A percentile compares a stretch with the other conserved stretches of the same genome.
Conservation (phyloP, 331 rosid species). For the Stylosanthes scabra region DNA sequence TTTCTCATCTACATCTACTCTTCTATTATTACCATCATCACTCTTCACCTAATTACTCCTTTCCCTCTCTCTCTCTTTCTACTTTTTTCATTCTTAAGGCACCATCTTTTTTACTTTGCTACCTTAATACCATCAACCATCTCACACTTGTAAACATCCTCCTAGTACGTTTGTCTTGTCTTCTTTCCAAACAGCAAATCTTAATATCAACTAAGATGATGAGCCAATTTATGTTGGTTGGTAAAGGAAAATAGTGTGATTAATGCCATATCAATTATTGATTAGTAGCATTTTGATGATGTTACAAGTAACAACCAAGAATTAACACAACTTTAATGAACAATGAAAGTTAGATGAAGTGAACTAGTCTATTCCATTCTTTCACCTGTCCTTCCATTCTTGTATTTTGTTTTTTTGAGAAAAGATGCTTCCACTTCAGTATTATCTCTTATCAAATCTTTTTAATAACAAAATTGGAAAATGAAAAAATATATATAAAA, state of each 20-base stretch:
- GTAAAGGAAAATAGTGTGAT: background rate
- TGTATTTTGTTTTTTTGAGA: background rate
- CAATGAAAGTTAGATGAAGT: background rate
- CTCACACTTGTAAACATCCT: no score
- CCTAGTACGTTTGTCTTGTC: no score
- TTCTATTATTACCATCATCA: conserved; percentile 11
- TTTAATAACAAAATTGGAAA: no score
- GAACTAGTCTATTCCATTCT: background rate
- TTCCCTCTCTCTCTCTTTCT: background rate
- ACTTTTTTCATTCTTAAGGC: background rate
- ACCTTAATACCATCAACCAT: background rate
- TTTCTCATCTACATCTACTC: conserved; percentile 3
- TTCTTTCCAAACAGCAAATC: background rate
- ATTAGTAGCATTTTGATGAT: background rate
- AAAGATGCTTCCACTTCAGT: no score
- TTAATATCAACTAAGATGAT: background rate
- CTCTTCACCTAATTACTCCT: conserved; percentile 14
- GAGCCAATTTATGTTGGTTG: background rate
- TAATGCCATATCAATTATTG: background rate
- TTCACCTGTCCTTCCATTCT: background rate
- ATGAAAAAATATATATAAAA: no score
- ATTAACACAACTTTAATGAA: background rate
- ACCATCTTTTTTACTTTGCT: background rate
- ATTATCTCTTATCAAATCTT: no score
- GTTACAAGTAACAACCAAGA: background rate